Base-by-base conservation (phyloP, 257 asterid species). In the Rhazya stricta region DNA sequence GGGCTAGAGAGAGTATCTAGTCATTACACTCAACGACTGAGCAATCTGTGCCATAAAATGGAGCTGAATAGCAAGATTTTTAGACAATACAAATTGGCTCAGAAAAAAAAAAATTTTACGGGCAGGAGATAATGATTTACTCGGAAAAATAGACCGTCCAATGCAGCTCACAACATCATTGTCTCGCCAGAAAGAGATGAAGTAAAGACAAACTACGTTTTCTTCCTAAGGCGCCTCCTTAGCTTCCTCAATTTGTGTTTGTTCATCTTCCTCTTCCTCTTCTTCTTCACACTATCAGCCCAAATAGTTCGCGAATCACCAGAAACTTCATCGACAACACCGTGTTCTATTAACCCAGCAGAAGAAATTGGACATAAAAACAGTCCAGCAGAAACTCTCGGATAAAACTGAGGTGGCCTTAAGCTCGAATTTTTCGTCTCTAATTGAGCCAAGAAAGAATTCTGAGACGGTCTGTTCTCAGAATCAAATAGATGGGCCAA, bases 201-300 rank as follows among this genome's bases (percentile, higher is more conserved):
- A 61, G 9, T 36, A 7, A 45, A 16, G 37, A n/a, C 25, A 29
- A n/a, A 6, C 86, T 87, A 82, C 0, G 93, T 84, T 76, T 89
- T 91, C 86, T 85, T 90, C 81, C 93, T 83, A 73, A 61, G 70
- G n/a, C 77, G 71, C 48, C 8, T 73, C 69, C 77, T 65, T 9
- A 86, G 86, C 85, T 93, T 91, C 93, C 84, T 88, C 89, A 91
- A 65, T 82, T 93, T 91, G 84, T 93, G 98, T 85, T 91, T 93
- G 81, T 88, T 93, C 98, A 93, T 93, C 91, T 91, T 93, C 91
- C 54, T 89, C 78, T 88, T 91, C 80, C 98, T 85, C 94, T 93
- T 93, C 91, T 93, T 93, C 87, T 93, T 93, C 81, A 89, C 94
- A 78, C 96, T 91, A 67, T 91, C 96, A 43, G 97, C 95, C 82